A percentile compares a stretch with the other conserved stretches of the same genome.
phyloP scores from a whole-genome alignment of 306 rosid species.

The Cajanus cajan region DNA sequence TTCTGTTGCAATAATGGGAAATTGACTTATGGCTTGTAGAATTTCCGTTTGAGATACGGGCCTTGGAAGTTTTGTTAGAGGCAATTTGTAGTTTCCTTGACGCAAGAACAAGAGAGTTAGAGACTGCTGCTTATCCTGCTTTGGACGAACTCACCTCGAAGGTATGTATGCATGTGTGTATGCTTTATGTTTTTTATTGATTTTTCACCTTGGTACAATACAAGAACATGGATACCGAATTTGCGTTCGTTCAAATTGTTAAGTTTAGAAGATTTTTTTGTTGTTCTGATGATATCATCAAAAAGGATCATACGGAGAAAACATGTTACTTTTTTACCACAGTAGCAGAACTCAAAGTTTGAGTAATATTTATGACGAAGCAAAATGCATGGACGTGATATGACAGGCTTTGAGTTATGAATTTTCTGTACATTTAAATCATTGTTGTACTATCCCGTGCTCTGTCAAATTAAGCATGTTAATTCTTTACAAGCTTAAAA shows the following conservation, averaged over 20 bases:
- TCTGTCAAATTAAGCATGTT: background rate
- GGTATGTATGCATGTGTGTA: constrained; percentile 30
- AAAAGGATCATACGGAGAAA: background rate
- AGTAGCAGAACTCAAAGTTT: background rate
- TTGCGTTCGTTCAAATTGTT: background rate
- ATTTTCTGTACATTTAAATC: background rate
- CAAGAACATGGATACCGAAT: background rate
- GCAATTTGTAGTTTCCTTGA: constrained; percentile 77
- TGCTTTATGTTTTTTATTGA: background rate
- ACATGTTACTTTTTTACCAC: background rate
- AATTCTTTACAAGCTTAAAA: background rate
- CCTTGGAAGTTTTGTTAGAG: constrained; percentile 68
- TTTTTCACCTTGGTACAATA: background rate
- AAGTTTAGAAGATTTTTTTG: too few relatives aligned
- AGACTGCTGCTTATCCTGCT: constrained; percentile 72
- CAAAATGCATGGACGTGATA: background rate
- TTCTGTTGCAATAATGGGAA: constrained; percentile 11
- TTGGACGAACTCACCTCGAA: constrained; percentile 76
- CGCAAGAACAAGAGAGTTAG: constrained; percentile 64
- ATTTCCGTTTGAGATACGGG: constrained; percentile 81
- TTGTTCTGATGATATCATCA: background rate
- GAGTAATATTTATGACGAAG: background rate
- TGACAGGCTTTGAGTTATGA: background rate
- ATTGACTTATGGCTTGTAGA: constrained; percentile 39
- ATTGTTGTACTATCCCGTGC: background rate